Evolutionary conservation across 495 filamentous ascomycete species (phyloP).

Genomic region (Lasiosphaeria hispida): DNA sequence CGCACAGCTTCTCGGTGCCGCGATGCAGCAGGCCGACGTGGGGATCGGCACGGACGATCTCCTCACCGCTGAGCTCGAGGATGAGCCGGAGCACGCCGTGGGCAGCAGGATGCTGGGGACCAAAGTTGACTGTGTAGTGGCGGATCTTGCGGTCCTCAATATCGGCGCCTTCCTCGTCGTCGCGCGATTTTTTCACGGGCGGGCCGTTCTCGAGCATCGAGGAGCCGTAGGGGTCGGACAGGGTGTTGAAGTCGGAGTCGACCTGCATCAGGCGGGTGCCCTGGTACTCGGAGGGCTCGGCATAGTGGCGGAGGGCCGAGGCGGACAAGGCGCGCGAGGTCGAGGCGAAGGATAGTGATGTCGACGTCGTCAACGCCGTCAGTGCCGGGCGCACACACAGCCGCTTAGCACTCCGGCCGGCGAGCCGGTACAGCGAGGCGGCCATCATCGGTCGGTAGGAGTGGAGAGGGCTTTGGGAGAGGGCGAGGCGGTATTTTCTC

Average conservation of each 20-base stretch:
- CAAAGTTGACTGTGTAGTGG: conserved; percentile 99
- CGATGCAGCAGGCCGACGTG: conserved; percentile 96
- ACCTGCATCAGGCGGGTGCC: conserved; percentile 66
- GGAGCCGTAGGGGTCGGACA: conserved; percentile 41
- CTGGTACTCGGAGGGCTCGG: conserved; percentile 55
- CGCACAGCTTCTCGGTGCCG: conserved; percentile 99
- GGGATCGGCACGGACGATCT: conserved; percentile 93
- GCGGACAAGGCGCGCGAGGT: conserved; percentile 63
- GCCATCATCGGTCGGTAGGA: conserved; percentile 23
- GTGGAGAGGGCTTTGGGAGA: neutral
- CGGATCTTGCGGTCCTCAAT: conserved; percentile 80
- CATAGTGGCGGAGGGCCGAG: conserved; percentile 61
- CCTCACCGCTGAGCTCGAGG: conserved; percentile 95
- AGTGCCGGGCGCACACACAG: conserved; percentile 41
- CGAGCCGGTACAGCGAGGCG: conserved; percentile 54
- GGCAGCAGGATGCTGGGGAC: conserved; percentile 97
- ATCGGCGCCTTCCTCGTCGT: conserved; percentile 21
- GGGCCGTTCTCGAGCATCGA: conserved; percentile 23
- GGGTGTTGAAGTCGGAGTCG: conserved; percentile 60
- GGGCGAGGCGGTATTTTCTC: conserved; percentile 11
- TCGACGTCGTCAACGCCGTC: conserved; percentile 13
- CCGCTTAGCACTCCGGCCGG: conserved; percentile 55
- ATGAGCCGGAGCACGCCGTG: conserved; percentile 98
- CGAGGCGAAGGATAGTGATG: conserved; percentile 16
- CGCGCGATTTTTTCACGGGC: conserved; percentile 50